Percentiles rank a stretch among this genome's conserved stretches.
phyloP scores from a whole-genome alignment of 495 filamentous ascomycete genomes.

The Aspergillus sclerotiicarbonarius region DNA sequence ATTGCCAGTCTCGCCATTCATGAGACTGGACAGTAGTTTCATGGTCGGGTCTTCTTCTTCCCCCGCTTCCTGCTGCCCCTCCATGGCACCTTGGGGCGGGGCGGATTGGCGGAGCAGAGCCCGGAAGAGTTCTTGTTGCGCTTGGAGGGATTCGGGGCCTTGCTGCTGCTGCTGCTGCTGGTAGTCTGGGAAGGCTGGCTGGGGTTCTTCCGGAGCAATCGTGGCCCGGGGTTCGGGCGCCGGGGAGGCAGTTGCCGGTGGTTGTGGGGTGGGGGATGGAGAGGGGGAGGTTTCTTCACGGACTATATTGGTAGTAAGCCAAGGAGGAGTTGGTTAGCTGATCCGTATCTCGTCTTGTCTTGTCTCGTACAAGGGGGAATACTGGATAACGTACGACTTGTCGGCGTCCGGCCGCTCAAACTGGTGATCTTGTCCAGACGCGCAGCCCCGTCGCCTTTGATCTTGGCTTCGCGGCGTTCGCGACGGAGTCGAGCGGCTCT shows the following conservation, averaged over 20 bases:
- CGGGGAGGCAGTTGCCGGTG: slow-evolving; percentile 17
- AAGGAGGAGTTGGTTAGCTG: slow-evolving; percentile 11
- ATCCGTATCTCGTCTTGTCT: slow-evolving; percentile 8
- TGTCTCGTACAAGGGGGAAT: neutral
- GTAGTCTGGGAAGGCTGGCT: slow-evolving; percentile 3
- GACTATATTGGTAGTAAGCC: slow-evolving; percentile 19
- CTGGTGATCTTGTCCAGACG: slow-evolving; percentile 85
- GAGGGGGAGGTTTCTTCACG: slow-evolving; percentile 33
- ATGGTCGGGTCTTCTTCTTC: slow-evolving; percentile 54
- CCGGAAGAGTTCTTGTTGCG: slow-evolving; percentile 45
- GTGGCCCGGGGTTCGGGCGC: slow-evolving; percentile 14
- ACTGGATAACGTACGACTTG: slow-evolving; percentile 32
- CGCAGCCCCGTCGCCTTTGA: slow-evolving; percentile 74
- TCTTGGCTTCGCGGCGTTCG: slow-evolving; percentile 86
- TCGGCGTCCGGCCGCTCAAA: slow-evolving; percentile 63
- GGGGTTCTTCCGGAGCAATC: neutral
- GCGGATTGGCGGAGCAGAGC: slow-evolving; percentile 38
- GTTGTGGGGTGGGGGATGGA: slow-evolving; percentile 29
- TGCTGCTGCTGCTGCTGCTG: no score
- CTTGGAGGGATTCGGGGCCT: slow-evolving; percentile 31
- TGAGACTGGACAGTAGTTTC: slow-evolving; percentile 59
- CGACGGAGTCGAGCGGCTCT: slow-evolving; percentile 81
- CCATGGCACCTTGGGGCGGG: neutral
- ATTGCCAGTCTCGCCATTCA: slow-evolving; percentile 40
- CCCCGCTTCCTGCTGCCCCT: no score